phyloP scores from a whole-genome alignment of 768 basidiomycete species.

The Tulasnella sp. region DNA sequence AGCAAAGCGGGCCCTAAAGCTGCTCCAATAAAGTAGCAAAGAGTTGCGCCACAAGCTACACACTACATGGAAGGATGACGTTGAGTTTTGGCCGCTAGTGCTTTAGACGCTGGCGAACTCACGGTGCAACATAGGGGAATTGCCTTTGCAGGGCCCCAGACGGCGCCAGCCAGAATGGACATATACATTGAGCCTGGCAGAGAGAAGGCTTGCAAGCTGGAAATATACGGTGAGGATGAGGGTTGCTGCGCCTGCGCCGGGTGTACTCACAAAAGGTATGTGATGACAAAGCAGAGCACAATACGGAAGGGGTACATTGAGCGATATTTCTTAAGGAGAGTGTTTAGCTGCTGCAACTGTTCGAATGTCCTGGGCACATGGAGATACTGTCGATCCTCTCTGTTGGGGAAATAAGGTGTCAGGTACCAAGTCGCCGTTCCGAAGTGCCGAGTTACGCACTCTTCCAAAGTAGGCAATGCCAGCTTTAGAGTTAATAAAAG shows the following conservation, averaged over 20 bases:
- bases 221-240: background rate
- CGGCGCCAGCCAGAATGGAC: constrained; percentile 92
- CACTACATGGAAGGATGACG: constrained; percentile 48
- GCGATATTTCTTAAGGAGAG: constrained; percentile 87
- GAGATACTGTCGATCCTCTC: constrained; percentile 73
- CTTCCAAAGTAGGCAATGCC: constrained; percentile 75
- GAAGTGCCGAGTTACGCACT: constrained; percentile 54
- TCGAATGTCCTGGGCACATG: constrained; percentile 87
- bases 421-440: constrained; percentile 22
- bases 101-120: constrained; percentile 35
- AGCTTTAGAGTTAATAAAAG: constrained; percentile 81
- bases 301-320: constrained; percentile 85
- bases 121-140: constrained; percentile 86
- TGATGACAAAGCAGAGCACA: constrained; percentile 81
- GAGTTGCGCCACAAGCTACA: constrained; percentile 85
- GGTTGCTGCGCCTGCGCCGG: background rate
- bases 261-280: constrained; percentile 86
- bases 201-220: constrained; percentile 92
- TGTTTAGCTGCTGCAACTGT: constrained; percentile 83
- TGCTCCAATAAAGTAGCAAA: constrained; percentile 91
- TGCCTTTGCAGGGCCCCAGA: constrained; percentile 87
- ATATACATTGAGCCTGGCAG: constrained; percentile 98
- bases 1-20: constrained; percentile 92
- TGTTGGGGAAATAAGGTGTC: constrained; percentile 43
- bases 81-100: background rate